A percentile compares a stretch with the other conserved stretches of the same genome.
Conservation (phyloP, 805 yeast species). For the Blastobotrys mokoenaii region DNA sequence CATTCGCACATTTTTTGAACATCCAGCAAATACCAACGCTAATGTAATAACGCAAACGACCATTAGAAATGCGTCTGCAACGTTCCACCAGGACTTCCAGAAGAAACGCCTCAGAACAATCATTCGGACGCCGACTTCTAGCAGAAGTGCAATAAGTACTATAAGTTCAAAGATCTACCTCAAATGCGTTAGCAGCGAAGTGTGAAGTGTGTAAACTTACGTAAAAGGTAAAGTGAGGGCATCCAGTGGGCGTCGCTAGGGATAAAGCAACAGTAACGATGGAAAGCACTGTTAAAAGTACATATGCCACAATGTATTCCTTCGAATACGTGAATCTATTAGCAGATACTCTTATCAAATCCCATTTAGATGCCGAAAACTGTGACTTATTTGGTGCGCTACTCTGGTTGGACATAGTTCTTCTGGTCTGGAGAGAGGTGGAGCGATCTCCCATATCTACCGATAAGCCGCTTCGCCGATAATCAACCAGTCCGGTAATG, state of each 20-base stretch:
- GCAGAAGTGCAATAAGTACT: conserved; percentile 8
- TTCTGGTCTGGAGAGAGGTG: no score
- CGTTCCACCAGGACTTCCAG: conserved; percentile 13
- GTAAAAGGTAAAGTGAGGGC: conserved; percentile 11
- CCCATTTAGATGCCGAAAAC: conserved; percentile 7
- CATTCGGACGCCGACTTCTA: conserved; percentile 9
- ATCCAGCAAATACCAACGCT: conserved; percentile 12
- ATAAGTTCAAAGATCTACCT: conserved; percentile 5
- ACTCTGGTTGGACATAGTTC: not conserved
- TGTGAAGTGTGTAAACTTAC: not conserved
- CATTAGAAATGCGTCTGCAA: conserved; percentile 10
- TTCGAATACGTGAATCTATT: conserved; percentile 13
- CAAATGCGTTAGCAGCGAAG: not conserved
- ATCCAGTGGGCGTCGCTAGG: conserved; percentile 9
- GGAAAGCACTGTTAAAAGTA: conserved; percentile 7
- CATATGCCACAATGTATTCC: conserved; percentile 11
- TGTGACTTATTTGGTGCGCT: conserved; percentile 4
- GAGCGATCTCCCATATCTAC: no score
- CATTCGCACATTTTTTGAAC: conserved; percentile 8
- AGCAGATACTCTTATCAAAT: conserved; percentile 11
- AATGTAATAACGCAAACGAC: conserved; percentile 8
- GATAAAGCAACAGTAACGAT: conserved; percentile 9
- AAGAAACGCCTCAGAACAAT: conserved; percentile 7
- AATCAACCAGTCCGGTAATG: no score
- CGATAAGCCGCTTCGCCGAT: no score